Base-by-base conservation (phyloP, 2,329 filamentous ascomycete genomes). In the Cytospora paraplurivora region DNA sequence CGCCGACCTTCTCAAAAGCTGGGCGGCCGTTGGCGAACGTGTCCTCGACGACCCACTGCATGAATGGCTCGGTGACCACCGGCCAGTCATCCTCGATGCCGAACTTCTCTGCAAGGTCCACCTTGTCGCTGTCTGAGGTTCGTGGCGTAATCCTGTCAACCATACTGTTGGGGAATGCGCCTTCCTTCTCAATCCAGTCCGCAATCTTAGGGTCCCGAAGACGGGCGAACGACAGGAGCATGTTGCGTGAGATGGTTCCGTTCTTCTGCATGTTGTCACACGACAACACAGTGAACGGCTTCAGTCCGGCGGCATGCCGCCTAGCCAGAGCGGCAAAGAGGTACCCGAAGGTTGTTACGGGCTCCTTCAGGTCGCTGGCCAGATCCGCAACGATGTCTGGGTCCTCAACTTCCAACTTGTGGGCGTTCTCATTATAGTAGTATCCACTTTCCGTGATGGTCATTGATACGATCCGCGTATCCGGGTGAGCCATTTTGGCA, bases 231-330 rank as follows among this genome's bases (percentile, higher is more conserved):
- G 81, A 78, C 66, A 75, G 69, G 41, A 84, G 79, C 81, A 84
- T 84, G 71, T 76, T 69, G 41, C 80, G 79, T 7, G 80, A 81
- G 72, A 84, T 83, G 71, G 78, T 74, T 60, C 81, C 81, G 71
- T 84, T 84, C 76, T 82, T 81, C 74, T 83, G 81, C 81, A 84
- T 84, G 74, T 84, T 84, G 71, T 84, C 81, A 70, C 81, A 84
- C 4, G 82, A 84, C 69, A 84, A 69, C 35, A 84, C 81, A 67
- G 81, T 84, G 72, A 84, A 84, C 52, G 81, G 81, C 71, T 77
- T 79, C 55, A 81, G 77, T 3, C 81, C 81, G 53, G 76, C 72
- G 61, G 72, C 68, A 69, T 78, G 74, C 56, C 81, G 82, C 58
- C 77, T 74, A 17, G 74, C 79, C 62, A 83, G 73, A 12, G 81